Percentiles rank a stretch among this genome's conserved stretches.
Conservation (phyloP, 2,329 filamentous ascomycete genomes). For the Furcasterigmium furcatum region DNA sequence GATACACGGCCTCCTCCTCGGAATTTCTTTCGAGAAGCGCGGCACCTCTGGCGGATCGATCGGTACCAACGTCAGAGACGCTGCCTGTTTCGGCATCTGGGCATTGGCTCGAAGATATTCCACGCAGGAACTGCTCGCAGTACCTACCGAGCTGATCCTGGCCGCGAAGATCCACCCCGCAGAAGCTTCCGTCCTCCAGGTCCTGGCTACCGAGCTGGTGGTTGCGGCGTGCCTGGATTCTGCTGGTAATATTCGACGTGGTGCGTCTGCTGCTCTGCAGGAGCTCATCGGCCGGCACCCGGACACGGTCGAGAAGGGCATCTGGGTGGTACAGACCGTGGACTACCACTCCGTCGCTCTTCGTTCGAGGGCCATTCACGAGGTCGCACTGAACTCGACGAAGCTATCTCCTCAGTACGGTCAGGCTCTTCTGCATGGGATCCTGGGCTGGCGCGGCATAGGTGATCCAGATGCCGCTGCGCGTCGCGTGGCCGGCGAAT, state of each 20-base stretch:
- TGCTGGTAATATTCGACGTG: constrained; percentile 88
- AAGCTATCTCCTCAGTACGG: constrained; percentile 68
- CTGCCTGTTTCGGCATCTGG: constrained; percentile 96
- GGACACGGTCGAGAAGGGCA: constrained; percentile 77
- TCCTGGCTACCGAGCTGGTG: constrained; percentile 77
- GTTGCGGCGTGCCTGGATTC: constrained; percentile 82
- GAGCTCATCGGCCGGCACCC: constrained; percentile 93
- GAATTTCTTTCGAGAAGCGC: constrained; percentile 84
- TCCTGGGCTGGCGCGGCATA: constrained; percentile 86
- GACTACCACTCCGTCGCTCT: constrained; percentile 93
- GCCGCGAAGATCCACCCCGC: constrained; percentile 31
- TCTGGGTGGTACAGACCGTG: constrained; percentile 80
- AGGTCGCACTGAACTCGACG: constrained; percentile 70
- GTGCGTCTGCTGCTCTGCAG: constrained; percentile 88
- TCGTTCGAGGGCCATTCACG: constrained; percentile 75
- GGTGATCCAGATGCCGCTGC: constrained; percentile 73
- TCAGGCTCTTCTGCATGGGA: constrained; percentile 62
- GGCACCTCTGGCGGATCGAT: constrained; percentile 80
- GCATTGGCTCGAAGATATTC: constrained; percentile 83
- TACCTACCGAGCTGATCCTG: constrained; percentile 47
- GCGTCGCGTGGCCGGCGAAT: constrained; percentile 66
- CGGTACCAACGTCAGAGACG: constrained; percentile 89
- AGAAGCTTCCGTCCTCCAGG: constrained; percentile 60
- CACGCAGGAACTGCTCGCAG: constrained; percentile 68
- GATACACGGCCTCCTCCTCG: constrained; percentile 72